Percentiles rank a stretch among this genome's conserved stretches.
phyloP scores from a whole-genome alignment of 2,329 filamentous ascomycete genomes.

The Dothiorella sarmentorum region DNA sequence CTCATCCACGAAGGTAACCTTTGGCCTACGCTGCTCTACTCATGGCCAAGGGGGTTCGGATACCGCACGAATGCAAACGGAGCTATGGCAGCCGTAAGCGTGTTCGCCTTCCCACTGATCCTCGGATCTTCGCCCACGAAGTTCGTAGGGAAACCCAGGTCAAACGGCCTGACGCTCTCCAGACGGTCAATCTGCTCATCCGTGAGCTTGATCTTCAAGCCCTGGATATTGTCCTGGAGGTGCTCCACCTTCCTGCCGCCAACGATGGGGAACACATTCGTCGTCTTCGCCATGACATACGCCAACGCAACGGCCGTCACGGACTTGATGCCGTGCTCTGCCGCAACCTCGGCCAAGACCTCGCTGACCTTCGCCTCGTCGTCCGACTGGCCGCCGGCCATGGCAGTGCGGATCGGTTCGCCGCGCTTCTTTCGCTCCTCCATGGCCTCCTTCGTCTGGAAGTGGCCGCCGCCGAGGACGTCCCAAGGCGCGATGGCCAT shows the following conservation, averaged over 20 bases:
- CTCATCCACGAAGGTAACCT: too few relatives aligned
- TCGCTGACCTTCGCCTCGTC: background rate
- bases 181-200: constrained; percentile 63
- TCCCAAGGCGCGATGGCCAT: constrained; percentile 56
- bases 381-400: background rate
- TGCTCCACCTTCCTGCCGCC: constrained; percentile 68
- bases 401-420: constrained; percentile 31
- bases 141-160: constrained; percentile 63
- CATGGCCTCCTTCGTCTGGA: constrained; percentile 44
- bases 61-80: background rate
- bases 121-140: constrained; percentile 43
- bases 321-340: background rate
- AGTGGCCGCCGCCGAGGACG: constrained; percentile 39
- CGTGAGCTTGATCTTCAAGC: constrained; percentile 58
- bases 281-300: constrained; percentile 69
- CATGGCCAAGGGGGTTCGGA: background rate
- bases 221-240: constrained; percentile 66
- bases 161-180: constrained; percentile 59
- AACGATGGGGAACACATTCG: constrained; percentile 70
- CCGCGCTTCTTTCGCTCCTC: constrained; percentile 26
- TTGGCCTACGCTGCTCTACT: too few relatives aligned
- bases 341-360: background rate
- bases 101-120: background rate
- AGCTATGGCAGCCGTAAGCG: background rate
- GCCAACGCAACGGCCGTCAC: constrained; percentile 56